phyloP scores from a whole-genome alignment of 495 filamentous ascomycete species.

The Hamigera avellanea region DNA sequence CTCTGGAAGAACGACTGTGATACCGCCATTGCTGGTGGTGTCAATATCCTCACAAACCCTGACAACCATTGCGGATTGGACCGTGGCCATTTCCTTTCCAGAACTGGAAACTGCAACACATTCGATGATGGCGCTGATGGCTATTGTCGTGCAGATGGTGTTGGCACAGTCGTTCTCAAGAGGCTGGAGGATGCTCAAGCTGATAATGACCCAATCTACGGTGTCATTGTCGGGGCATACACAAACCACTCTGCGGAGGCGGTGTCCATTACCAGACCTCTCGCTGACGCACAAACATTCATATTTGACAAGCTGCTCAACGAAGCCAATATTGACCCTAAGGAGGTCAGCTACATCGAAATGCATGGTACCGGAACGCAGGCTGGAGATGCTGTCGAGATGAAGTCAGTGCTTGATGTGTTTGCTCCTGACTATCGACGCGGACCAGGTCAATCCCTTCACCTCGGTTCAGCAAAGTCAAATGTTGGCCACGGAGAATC shows the following conservation, averaged over 20 bases:
- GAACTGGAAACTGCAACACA: conserved; percentile 68
- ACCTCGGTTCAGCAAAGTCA: conserved; percentile 76
- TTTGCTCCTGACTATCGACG: conserved; percentile 68
- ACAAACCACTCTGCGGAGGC: conserved; percentile 71
- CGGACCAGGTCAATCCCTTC: conserved; percentile 55
- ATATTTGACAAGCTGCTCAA: conserved; percentile 60
- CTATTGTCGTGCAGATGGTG: conserved; percentile 65
- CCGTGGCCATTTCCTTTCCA: conserved; percentile 71
- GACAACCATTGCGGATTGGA: conserved; percentile 79
- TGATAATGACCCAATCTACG: conserved; percentile 66
- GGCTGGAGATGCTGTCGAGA: conserved; percentile 69
- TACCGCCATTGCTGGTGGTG: conserved; percentile 72
- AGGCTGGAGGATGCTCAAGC: conserved; percentile 60
- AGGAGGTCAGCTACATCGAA: conserved; percentile 70
- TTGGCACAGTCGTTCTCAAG: conserved; percentile 63
- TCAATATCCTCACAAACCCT: conserved; percentile 70
- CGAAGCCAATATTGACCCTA: conserved; percentile 57
- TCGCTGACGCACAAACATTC: conserved; percentile 56
- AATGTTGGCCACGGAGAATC: conserved; percentile 89
- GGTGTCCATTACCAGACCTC: conserved; percentile 76
- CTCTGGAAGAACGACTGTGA: conserved; percentile 76
- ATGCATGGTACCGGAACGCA: conserved; percentile 89
- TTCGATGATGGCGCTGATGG: conserved; percentile 70
- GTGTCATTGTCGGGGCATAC: conserved; percentile 50
- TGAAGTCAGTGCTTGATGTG: conserved; percentile 63